Evolutionary conservation across 2,329 filamentous ascomycete species (phyloP).

Genomic region (Acarospora socialis): DNA sequence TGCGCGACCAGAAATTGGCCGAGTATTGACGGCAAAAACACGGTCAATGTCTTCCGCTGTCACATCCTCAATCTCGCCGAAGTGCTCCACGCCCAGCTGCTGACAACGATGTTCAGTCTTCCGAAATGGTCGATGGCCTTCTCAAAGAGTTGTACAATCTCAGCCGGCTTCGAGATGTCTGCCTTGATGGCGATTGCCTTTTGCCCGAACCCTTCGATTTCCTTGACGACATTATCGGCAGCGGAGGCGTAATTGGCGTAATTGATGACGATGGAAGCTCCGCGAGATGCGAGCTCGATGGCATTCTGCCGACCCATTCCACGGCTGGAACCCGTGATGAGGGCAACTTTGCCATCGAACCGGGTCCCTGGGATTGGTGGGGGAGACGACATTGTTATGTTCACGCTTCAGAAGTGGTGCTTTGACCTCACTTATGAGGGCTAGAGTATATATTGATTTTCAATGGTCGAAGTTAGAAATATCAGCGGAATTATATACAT

Average conservation of each 20-base stretch:
- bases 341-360: slow-evolving; percentile 12
- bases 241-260: slow-evolving; percentile 10
- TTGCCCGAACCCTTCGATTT: slow-evolving; percentile 5
- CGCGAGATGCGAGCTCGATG: slow-evolving; percentile 9
- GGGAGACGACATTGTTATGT: too few species aligned
- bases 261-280: slow-evolving; percentile 12
- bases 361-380: too few species aligned
- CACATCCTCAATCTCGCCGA: neutral
- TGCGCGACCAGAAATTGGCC: slow-evolving; percentile 1
- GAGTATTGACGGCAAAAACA: neutral
- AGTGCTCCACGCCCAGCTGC: slow-evolving; percentile 6
- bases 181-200: slow-evolving; percentile 11
- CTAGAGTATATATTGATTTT: too few species aligned
- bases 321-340: slow-evolving; percentile 12
- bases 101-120: slow-evolving; percentile 11
- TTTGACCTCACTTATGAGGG: too few species aligned
- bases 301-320: slow-evolving; percentile 12
- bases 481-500: too few species aligned
- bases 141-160: slow-evolving; percentile 10
- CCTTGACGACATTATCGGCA: slow-evolving; percentile 9
- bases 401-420: too few species aligned
- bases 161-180: slow-evolving; percentile 8
- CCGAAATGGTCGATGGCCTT: slow-evolving; percentile 8
- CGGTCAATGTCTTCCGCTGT: neutral
- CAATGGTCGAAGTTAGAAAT: too few species aligned